These are phyloP conservation scores for Bipolaris victoriae DNA, from an alignment of 2,329 filamentous ascomycete species.

Conservation along the genomic window DNA sequence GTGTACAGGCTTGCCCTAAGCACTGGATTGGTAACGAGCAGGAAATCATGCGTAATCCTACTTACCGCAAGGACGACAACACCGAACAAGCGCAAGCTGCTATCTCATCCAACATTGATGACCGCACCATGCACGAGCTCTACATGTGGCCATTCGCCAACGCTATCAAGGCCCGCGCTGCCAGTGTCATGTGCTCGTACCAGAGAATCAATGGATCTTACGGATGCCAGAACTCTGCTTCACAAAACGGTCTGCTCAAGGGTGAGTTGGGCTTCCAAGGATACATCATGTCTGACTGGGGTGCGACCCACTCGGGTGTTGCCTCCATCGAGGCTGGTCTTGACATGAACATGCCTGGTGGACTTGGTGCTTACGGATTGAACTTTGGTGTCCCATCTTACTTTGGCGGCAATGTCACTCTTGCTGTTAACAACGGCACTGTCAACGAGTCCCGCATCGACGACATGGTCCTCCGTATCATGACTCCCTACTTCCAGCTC, in stretches of 20 bases:
- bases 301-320: slow-evolving; percentile 56
- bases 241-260: slow-evolving; percentile 59
- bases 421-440: slow-evolving; percentile 50
- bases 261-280: slow-evolving; percentile 59
- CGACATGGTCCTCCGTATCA: slow-evolving; percentile 56
- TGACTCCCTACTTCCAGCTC: slow-evolving; percentile 55
- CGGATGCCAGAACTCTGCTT: slow-evolving; percentile 48
- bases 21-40: slow-evolving; percentile 69
- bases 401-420: slow-evolving; percentile 53
- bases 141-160: slow-evolving; percentile 73
- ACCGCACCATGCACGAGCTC: slow-evolving; percentile 68
- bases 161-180: slow-evolving; percentile 62
- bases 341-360: slow-evolving; percentile 55
- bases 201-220: slow-evolving; percentile 47
- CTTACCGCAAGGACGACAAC: slow-evolving; percentile 61
- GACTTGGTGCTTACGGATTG: slow-evolving; percentile 39
- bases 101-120: slow-evolving; percentile 67
- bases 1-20: slow-evolving; percentile 54
- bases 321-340: slow-evolving; percentile 51
- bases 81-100: slow-evolving; percentile 55
- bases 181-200: slow-evolving; percentile 66
- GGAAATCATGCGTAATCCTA: slow-evolving; percentile 54
- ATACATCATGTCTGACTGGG: slow-evolving; percentile 54
- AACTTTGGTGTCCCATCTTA: slow-evolving; percentile 46
- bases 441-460: slow-evolving; percentile 51